These are phyloP conservation scores for Ramichloridium luteum DNA, from an alignment of 2,329 filamentous ascomycete genomes.

Conservation along the genomic window DNA sequence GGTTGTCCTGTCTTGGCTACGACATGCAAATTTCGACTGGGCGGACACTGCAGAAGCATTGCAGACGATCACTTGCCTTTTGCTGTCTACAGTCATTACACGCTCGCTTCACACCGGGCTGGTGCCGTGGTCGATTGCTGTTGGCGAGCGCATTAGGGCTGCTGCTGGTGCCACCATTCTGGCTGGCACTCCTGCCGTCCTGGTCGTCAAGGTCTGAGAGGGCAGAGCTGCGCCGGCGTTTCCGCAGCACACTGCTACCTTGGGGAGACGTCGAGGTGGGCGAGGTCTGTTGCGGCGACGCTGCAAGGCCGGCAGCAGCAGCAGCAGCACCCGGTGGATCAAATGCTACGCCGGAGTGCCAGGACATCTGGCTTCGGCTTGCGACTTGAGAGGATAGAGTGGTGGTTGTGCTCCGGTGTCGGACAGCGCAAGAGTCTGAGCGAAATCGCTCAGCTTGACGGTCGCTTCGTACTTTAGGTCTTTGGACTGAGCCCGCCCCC, in stretches of 20 bases:
- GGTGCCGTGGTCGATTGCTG: constrained; percentile 18
- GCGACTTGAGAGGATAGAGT: constrained; percentile 1
- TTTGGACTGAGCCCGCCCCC: no score
- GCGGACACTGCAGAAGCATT: background rate
- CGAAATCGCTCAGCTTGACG: background rate
- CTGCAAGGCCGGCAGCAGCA: constrained; percentile 7
- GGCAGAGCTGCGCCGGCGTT: constrained; percentile 14
- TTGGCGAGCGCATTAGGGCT: constrained; percentile 10
- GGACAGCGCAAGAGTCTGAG: background rate
- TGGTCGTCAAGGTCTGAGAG: constrained; percentile 4
- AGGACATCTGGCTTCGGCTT: constrained; percentile 13
- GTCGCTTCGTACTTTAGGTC: no score
- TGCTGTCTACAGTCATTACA: constrained; percentile 80
- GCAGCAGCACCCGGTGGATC: constrained; percentile 10
- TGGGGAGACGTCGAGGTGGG: constrained; percentile 8
- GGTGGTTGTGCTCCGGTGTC: constrained; percentile 6
- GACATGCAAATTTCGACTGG: constrained; percentile 1
- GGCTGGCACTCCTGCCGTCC: constrained; percentile 10
- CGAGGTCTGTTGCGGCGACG: constrained; percentile 11
- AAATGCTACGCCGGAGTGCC: constrained; percentile 14
- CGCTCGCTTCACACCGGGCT: constrained; percentile 54
- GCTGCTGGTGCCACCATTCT: constrained; percentile 7
- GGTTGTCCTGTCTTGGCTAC: background rate
- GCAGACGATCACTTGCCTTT: constrained; percentile 51
- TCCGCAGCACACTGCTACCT: constrained; percentile 7